Evolutionary conservation across 2,329 filamentous ascomycete genomes (phyloP), one percentile per base, ranked within the genome.

Genomic region (Fusarium sp.): DNA sequence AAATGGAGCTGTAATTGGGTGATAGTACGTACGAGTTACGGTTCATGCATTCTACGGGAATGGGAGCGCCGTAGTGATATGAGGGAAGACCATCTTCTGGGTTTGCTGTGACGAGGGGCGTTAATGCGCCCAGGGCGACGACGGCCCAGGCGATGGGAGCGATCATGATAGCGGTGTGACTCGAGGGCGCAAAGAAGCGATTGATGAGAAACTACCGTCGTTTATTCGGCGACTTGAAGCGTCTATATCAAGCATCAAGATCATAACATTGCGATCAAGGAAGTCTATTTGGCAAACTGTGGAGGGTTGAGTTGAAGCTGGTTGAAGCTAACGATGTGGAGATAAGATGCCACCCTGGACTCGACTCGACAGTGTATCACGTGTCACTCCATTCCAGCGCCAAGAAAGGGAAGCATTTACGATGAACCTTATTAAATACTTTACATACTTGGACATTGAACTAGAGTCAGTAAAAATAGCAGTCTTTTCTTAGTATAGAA

Each of bases 41-140:
- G 79, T 93, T 92, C 86, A 94, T 89, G 84, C 92, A 94, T 78
- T 91, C 91, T 26, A 94, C 90, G 42, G 87, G 86, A 69, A 94
- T 92, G 17, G 88, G 82, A 20, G 92, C 91, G 75, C 90, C 90
- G 79, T 91, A 92, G 77, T 89, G 88, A 79, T 92, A 92, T 35
- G 89, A 90, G 0, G 90, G 89, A 49, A 91, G 82, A 33, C 82
- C 80, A 68, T 85, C 83, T 66, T 86, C 84, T 47, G 78, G 79
- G 9, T 76, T 76, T 12, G 81, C 82, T 12, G 72, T 75, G 26
- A 76, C 79, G 44, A 80, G 63, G 26, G 76, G 63, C 35, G 77
- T 63, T 69, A 82, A 69, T 64, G 77, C 78, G 56, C 73, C 74
- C 24, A 80, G 61, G 62, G 58, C 64, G 48, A 77, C 35, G 5